Evolutionary conservation across 495 filamentous ascomycete genomes (phyloP).

Genomic region (Alectoria sarmentosa): DNA sequence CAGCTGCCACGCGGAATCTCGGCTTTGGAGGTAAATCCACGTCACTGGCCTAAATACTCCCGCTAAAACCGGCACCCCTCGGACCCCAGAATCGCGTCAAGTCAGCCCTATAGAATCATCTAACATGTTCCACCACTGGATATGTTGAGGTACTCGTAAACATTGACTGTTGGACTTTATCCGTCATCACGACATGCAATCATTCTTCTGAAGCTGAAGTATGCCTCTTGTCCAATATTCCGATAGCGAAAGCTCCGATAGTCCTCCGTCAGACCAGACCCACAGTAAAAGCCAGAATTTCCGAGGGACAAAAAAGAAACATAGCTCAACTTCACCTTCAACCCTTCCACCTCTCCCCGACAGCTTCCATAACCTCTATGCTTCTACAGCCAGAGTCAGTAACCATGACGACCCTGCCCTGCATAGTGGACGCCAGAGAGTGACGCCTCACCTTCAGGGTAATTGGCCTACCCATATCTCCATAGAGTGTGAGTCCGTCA

Average conservation of each 20-base stretch:
- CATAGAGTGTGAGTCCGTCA: slow-evolving; percentile 72
- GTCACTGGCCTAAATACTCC: background rate
- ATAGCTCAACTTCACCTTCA: slow-evolving; percentile 13
- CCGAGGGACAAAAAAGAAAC: slow-evolving; percentile 32
- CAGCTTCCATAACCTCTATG: slow-evolving; percentile 84
- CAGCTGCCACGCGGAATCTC: background rate
- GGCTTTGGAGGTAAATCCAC: background rate
- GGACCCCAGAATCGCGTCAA: too few relatives aligned
- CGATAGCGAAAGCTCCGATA: slow-evolving; percentile 42
- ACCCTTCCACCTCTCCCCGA: slow-evolving; percentile 72
- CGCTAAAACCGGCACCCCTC: background rate
- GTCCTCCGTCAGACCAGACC: slow-evolving; percentile 37
- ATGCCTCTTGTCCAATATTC: slow-evolving; percentile 60
- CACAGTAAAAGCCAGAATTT: slow-evolving; percentile 7
- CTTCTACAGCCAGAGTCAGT: slow-evolving; percentile 52
- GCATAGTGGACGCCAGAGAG: slow-evolving; percentile 75
- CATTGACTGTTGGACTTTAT: background rate
- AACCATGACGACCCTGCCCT: slow-evolving; percentile 73
- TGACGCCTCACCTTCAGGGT: slow-evolving; percentile 76
- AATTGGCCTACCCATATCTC: slow-evolving; percentile 93
- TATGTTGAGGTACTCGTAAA: too few relatives aligned
- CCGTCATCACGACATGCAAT: background rate
- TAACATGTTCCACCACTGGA: too few relatives aligned
- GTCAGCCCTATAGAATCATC: background rate
- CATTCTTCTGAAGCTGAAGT: background rate